Evolutionary conservation across 208 protist species (phyloP), one percentile per base, ranked within the genome.

Genomic region (Leishmania major): DNA sequence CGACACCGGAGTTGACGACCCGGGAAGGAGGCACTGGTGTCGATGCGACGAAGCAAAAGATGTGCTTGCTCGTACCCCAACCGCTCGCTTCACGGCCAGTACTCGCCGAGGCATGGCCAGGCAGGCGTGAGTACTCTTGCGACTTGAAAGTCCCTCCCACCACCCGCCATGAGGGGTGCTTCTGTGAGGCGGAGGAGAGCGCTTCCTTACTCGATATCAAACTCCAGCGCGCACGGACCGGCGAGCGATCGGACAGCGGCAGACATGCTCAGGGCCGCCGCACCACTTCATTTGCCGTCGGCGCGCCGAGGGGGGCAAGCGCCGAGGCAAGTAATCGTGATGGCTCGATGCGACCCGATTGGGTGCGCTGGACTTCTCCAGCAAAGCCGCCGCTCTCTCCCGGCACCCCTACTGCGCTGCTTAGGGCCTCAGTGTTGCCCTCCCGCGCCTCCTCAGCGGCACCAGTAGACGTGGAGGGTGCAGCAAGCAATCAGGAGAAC

Each of bases 271-370:
- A 84, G 57, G 80, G 79, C 10, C 82, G 86, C 45, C 66, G 82
- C 72, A 84, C 86, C 37, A 87, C 86, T 8, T 82, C 82, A 2
- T n/a, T 81, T 19, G 47, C 47, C 31, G 60, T 89, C 70, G 69
- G 80, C 11, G 31, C 47, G 37, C 19, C 71, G n/a, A 75, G 78
- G 11, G 49, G 35, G 10, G 57, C 1, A 22, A 35, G 51, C 25
- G 25, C 31, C 37, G 78, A 53, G 59, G 66, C 2, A n/a, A n/a
- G 28, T 10, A 19, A 45, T 47, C 45, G n/a, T 10, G 1, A 55
- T 45, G 37, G 25, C 10, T 53, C 1, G 7, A 15, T 43, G 78
- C 77, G n/a, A 53, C 28, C 47, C 70, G 8, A 53, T 49, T 75
- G 71, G 71, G 67, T 81, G 43, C 79, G 51, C 1, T 2, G 80